Percentiles rank a stretch among this genome's conserved stretches.
These are phyloP conservation scores for Melaleuca alternifolia DNA, from an alignment of 345 rosid species.

Conservation along the genomic window DNA sequence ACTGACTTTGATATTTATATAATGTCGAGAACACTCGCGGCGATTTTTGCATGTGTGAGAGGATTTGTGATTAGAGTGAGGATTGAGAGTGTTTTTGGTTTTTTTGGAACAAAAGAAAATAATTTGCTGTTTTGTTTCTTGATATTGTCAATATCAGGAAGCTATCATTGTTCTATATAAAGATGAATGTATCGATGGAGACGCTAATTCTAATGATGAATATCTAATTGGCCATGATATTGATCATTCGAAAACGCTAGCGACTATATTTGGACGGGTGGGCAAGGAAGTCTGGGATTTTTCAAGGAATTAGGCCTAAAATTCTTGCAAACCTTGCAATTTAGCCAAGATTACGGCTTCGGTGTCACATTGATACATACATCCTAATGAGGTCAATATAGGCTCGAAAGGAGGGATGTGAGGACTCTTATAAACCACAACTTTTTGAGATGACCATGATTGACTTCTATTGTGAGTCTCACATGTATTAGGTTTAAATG, in stretches of 20 bases:
- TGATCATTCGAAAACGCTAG: too few species aligned
- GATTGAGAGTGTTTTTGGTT: not conserved
- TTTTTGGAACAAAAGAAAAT: too few species aligned
- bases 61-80: not conserved
- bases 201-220: too few species aligned
- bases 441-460: not conserved
- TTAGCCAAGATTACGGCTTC: not conserved
- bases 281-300: too few species aligned
- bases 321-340: not conserved
- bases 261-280: too few species aligned
- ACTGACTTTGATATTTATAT: not conserved
- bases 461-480: not conserved
- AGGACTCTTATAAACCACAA: not conserved
- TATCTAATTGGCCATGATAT: too few species aligned
- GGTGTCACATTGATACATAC: not conserved
- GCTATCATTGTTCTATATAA: too few species aligned
- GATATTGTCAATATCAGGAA: too few species aligned
- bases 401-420: not conserved
- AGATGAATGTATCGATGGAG: too few species aligned
- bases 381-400: not conserved
- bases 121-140: too few species aligned
- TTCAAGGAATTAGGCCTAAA: too few species aligned
- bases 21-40: not conserved
- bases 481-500: too few species aligned
- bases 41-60: fast-evolving